Base-by-base conservation (phyloP, 1,284 basidiomycete species). In the Xerocomus minutiporus region DNA sequence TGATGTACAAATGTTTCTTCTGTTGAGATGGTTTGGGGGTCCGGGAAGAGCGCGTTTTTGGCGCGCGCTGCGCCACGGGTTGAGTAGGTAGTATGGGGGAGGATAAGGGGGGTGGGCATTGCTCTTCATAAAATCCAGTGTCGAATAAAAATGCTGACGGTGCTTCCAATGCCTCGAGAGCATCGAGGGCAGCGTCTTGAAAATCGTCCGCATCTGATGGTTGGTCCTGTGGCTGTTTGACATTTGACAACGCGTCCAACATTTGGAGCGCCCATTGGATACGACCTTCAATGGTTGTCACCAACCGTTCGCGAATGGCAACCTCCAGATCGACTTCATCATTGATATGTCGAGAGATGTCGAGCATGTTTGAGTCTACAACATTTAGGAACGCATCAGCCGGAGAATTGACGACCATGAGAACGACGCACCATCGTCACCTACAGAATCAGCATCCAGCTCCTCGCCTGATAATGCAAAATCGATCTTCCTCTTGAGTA, bases 241-340 rank as follows among this genome's bases (percentile, higher is more conserved):
- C 49, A 26, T 38, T 57, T 52, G 68, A 59, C 17, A 87, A 64
- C 13, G 77, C 71, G n/a, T 83, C 71, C 59, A 83, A 75, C 45
- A 89, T 65, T 17, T 77, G 59, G 26, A 76, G 60, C 26, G 84
- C 84, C 86, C 87, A 89, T 51, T 78, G 73, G 32, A 89, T 79
- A 43, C 86, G 78, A 12, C 80, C 78, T 59, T 84, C 73, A 6
- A 85, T 66, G 3, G 81, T 81, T 32, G 76, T 71, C 20, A 73
- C 73, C 44, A 89, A 68, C 48, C 82, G 76, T 53, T 78, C 66
- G 48, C 82, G 76, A 15, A 88, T 61, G 4, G 77, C 72, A 39
- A 89, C 81, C 62, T 89, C 87, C 28, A 86, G 66, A 61, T 83
- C 76, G 23, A 89, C 66, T 61, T 89, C 84, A 50, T 80, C 73